These are phyloP conservation scores for Capillidium rhysosporum DNA, from an alignment of 371 early-diverging fungal genomes.

Conservation along the genomic window DNA sequence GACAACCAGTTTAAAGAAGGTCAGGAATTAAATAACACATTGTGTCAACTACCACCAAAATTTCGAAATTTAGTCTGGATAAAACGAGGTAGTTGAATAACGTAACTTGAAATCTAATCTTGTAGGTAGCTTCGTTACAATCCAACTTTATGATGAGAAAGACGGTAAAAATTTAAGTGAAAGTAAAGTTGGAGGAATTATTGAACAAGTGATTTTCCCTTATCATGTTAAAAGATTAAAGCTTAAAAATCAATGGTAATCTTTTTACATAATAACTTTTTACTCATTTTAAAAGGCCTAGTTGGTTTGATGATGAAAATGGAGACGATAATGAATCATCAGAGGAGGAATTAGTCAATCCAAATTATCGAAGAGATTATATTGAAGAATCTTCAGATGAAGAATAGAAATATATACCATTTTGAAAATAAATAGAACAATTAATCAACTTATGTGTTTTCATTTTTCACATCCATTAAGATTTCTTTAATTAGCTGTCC, in stretches of 20 bases:
- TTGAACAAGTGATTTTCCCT: constrained; percentile 4
- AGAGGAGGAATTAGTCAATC: neutral
- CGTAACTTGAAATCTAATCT: neutral
- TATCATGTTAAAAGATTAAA: constrained; percentile 3
- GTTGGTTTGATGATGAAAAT: neutral
- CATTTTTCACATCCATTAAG: too few relatives aligned
- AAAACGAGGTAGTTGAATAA: neutral
- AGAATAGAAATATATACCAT: too few relatives aligned
- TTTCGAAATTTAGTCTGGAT: constrained; percentile 7
- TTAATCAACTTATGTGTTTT: too few relatives aligned
- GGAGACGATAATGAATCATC: neutral
- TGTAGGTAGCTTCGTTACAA: neutral
- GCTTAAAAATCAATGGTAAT: constrained; percentile 5
- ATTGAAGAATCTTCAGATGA: neutral
- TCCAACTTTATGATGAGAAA: neutral
- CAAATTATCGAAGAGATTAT: neutral
- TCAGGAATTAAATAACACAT: neutral
- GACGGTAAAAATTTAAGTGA: neutral
- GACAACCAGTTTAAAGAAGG: neutral
- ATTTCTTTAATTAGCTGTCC: too few relatives aligned
- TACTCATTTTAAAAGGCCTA: neutral
- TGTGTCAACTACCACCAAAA: constrained; percentile 3
- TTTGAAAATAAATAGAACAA: too few relatives aligned
- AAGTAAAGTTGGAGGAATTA: constrained; percentile 4
- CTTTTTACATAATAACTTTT: neutral